These are phyloP conservation scores for Salix viminalis DNA, from an alignment of 345 rosid genomes.

Conservation along the genomic window DNA sequence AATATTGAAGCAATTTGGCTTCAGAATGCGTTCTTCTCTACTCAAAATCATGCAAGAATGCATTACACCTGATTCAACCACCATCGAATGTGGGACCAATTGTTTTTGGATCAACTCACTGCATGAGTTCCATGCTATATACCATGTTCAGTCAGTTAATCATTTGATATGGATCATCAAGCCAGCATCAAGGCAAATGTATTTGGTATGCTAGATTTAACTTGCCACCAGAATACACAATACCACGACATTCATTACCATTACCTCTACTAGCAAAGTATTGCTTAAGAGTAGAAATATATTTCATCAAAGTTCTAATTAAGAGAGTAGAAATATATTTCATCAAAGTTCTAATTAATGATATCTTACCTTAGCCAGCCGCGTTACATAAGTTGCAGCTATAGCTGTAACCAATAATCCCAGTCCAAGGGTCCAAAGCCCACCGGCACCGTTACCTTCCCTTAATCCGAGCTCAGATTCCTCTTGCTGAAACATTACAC, in stretches of 20 bases:
- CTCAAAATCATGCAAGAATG: too few relatives aligned
- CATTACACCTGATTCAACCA: too few relatives aligned
- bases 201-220: not conserved
- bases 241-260: not conserved
- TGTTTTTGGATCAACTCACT: too few relatives aligned
- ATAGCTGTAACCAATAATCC: conserved; percentile 80
- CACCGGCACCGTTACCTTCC: conserved; percentile 74
- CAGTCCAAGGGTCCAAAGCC: conserved; percentile 72
- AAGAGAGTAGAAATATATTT: too few relatives aligned
- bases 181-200: not conserved
- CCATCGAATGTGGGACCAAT: too few relatives aligned
- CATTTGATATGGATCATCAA: not conserved
- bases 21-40: too few relatives aligned
- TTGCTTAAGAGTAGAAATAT: not conserved
- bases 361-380: conserved; percentile 76
- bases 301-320: not conserved
- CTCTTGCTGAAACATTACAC: conserved; percentile 61
- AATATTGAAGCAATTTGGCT: too few relatives aligned
- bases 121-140: too few relatives aligned
- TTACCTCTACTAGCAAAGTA: not conserved
- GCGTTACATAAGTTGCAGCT: conserved; percentile 82
- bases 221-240: not conserved
- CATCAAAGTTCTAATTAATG: not conserved
- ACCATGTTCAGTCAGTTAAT: not conserved
- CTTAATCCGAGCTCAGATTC: conserved; percentile 61